These are phyloP conservation scores for Patellifolia procumbens DNA, from an alignment of 179 eudicot genomes.

Conservation along the genomic window DNA sequence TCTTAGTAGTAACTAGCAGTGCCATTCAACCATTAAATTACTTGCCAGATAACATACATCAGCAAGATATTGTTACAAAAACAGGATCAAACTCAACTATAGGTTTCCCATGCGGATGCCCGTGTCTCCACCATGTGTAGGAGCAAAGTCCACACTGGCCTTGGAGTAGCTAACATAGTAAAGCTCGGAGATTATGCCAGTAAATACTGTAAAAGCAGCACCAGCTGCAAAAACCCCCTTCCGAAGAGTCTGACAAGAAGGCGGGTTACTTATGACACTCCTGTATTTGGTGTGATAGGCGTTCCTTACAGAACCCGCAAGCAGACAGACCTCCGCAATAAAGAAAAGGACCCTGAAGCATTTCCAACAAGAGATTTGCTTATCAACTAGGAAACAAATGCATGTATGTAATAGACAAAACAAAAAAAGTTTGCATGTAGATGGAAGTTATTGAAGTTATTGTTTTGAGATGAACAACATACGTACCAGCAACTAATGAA, in stretches of 20 bases:
- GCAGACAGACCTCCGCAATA: conserved; percentile 73
- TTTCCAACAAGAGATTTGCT: conserved; percentile 7
- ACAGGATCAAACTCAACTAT: neutral
- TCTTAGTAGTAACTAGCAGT: neutral
- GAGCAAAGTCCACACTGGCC: conserved; percentile 40
- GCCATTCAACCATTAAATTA: conserved; percentile 6
- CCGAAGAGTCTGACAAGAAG: conserved; percentile 64
- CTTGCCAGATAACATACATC: neutral
- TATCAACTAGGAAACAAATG: neutral
- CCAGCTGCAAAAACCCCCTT: conserved; percentile 87
- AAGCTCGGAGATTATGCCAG: conserved; percentile 73
- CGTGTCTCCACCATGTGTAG: conserved; percentile 41
- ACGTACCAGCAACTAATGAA: conserved; percentile 86
- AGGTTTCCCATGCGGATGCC: conserved; percentile 76
- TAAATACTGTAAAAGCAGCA: conserved; percentile 79
- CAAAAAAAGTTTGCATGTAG: neutral
- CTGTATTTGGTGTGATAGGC: conserved; percentile 74
- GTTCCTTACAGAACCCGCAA: conserved; percentile 81
- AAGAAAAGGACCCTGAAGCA: conserved; percentile 69
- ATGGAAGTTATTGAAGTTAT: neutral
- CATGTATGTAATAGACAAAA: neutral
- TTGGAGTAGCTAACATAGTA: conserved; percentile 71
- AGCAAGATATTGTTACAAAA: neutral
- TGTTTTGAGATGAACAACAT: neutral
- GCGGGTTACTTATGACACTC: conserved; percentile 24